Evolutionary conservation across 164 flowering plant species (phyloP).

Genomic region (Protea cynaroides): DNA sequence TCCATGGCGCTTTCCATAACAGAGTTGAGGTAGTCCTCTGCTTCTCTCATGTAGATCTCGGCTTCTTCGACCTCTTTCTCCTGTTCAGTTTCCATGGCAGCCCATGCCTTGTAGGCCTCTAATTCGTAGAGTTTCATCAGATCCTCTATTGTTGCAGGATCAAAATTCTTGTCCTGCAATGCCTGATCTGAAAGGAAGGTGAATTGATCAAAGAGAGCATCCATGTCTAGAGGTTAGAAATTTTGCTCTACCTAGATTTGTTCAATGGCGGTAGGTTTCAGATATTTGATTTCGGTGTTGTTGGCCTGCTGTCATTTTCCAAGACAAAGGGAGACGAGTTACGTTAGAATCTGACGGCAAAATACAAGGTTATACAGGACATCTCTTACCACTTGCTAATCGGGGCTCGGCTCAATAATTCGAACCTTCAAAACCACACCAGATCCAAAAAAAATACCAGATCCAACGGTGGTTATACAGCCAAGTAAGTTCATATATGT

Average conservation of each 20-base stretch:
- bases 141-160: conserved; percentile 56
- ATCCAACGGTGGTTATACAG: too few species aligned
- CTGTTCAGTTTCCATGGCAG: conserved; percentile 42
- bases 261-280: background rate
- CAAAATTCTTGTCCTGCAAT: conserved; percentile 47
- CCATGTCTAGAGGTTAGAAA: conserved; percentile 28
- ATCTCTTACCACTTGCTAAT: too few species aligned
- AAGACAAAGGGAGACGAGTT: too few species aligned
- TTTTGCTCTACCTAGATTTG: background rate
- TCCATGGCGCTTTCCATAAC: conserved; percentile 63
- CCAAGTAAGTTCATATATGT: too few species aligned
- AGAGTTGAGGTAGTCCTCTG: conserved; percentile 50
- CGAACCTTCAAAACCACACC: too few species aligned
- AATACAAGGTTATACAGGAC: too few species aligned
- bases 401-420: too few species aligned
- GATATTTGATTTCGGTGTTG: too few species aligned
- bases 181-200: conserved; percentile 52
- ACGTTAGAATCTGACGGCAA: too few species aligned
- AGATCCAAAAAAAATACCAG: too few species aligned
- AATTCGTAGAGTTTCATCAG: conserved; percentile 64
- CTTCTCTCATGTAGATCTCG: conserved; percentile 30
- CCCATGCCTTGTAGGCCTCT: conserved; percentile 70
- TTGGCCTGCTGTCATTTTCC: too few species aligned
- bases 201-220: conserved; percentile 55
- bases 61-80: conserved; percentile 35